These are phyloP conservation scores for Thelonectria blattea DNA, from an alignment of 2,329 filamentous ascomycete species.

Conservation along the genomic window DNA sequence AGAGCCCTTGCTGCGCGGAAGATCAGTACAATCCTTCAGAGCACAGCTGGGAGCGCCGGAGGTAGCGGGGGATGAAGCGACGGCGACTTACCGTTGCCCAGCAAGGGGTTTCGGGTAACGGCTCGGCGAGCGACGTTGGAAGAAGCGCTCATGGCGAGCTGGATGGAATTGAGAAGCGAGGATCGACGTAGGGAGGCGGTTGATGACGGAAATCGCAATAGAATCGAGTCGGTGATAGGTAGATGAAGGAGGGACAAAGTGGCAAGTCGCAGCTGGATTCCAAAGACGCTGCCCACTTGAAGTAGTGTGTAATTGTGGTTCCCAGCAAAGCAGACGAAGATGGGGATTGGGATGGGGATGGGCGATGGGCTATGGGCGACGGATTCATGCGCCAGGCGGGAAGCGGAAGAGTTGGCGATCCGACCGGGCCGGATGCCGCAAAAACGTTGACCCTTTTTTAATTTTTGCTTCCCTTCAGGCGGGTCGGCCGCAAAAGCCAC, in stretches of 20 bases:
- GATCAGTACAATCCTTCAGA: slow-evolving; percentile 34
- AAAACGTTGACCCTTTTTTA: slow-evolving; percentile 15
- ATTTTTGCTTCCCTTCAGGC: neutral
- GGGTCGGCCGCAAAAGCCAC: neutral
- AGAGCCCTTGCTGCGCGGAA: slow-evolving; percentile 50
- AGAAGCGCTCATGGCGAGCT: slow-evolving; percentile 60
- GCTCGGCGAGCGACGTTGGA: slow-evolving; percentile 62
- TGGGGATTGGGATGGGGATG: neutral
- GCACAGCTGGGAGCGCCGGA: slow-evolving; percentile 11
- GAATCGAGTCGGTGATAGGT: slow-evolving; percentile 12
- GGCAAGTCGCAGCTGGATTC: slow-evolving; percentile 36
- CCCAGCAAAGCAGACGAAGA: slow-evolving; percentile 19
- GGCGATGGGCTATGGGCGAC: slow-evolving; percentile 1
- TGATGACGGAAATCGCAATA: slow-evolving; percentile 13
- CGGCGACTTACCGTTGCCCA: slow-evolving; percentile 52
- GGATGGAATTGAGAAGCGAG: slow-evolving; percentile 11
- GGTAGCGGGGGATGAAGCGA: slow-evolving; percentile 8
- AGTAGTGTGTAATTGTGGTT: slow-evolving; percentile 29
- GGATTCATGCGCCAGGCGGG: slow-evolving; percentile 22
- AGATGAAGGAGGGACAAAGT: slow-evolving; percentile 35
- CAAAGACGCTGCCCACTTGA: slow-evolving; percentile 32
- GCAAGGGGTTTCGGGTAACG: slow-evolving; percentile 58
- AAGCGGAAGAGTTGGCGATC: slow-evolving; percentile 37
- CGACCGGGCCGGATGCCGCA: slow-evolving; percentile 24
- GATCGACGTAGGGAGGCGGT: slow-evolving; percentile 15